A percentile compares a stretch with the other conserved stretches of the same genome.
phyloP scores from a whole-genome alignment of 2,329 filamentous ascomycete species.

The Trichoderma koningii region DNA sequence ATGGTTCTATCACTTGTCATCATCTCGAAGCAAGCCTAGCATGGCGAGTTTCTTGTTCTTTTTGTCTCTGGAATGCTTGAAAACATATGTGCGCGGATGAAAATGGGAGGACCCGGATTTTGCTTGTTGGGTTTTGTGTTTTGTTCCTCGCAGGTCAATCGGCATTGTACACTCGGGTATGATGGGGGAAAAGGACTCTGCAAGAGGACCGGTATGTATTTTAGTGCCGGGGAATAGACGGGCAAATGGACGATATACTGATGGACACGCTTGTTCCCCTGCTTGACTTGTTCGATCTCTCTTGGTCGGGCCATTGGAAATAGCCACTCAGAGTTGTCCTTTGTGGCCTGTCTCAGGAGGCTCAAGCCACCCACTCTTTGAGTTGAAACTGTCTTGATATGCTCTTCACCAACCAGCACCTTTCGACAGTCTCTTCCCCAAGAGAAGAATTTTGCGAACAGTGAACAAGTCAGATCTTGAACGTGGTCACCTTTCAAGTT shows the following conservation, averaged over 20 bases:
- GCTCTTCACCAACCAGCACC: background rate
- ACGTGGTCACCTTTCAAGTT: too few relatives aligned
- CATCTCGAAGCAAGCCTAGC: constrained; percentile 13
- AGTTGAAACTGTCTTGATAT: background rate
- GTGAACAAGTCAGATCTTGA: background rate
- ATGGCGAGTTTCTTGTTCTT: constrained; percentile 12
- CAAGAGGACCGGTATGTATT: constrained; percentile 21
- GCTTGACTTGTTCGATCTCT: background rate
- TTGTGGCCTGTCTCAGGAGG: background rate
- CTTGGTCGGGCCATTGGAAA: background rate
- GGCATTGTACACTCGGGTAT: constrained; percentile 17
- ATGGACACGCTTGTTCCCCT: background rate
- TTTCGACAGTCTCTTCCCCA: background rate
- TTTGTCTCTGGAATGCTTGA: constrained; percentile 10
- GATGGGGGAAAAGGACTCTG: constrained; percentile 15
- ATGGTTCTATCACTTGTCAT: constrained; percentile 16
- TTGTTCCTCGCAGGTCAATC: constrained; percentile 23
- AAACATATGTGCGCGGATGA: constrained; percentile 11
- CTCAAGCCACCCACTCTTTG: background rate
- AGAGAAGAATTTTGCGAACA: background rate
- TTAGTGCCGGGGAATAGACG: constrained; percentile 22
- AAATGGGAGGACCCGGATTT: constrained; percentile 12
- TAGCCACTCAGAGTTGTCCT: background rate
- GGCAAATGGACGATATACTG: constrained; percentile 13
- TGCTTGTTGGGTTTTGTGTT: background rate